phyloP scores from a whole-genome alignment of 1,284 basidiomycete genomes.

The Trametes pubescens region DNA sequence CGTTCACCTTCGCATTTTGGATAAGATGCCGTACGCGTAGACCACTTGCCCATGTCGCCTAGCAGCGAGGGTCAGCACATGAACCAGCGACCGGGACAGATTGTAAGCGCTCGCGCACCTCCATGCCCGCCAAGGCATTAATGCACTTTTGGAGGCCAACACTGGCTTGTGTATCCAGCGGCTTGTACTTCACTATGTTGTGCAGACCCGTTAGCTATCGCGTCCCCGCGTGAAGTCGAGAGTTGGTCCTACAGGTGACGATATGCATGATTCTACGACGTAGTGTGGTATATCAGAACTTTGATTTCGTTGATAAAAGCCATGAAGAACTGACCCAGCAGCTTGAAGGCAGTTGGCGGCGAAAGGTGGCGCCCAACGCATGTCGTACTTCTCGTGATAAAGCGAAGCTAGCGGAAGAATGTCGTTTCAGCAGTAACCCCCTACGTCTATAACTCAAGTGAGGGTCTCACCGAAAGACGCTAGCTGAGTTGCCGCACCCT shows the following conservation, averaged over 20 bases:
- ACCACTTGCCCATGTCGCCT: conserved; percentile 74
- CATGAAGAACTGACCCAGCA: conserved; percentile 64
- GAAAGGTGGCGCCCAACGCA: conserved; percentile 74
- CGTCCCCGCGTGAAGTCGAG: not conserved
- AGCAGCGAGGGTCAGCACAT: conserved; percentile 34
- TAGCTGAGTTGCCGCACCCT: conserved; percentile 79
- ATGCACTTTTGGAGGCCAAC: conserved; percentile 74
- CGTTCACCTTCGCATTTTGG: conserved; percentile 70
- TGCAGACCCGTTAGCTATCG: conserved; percentile 5
- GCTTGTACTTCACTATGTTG: conserved; percentile 67
- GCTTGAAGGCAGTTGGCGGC: conserved; percentile 77
- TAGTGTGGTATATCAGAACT: conserved; percentile 1
- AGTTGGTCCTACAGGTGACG: conserved; percentile 58
- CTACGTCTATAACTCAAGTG: not conserved
- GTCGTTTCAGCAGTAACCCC: too few relatives aligned
- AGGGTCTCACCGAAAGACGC: conserved; percentile 65
- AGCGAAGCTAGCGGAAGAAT: conserved; percentile 52
- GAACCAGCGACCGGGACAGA: not conserved
- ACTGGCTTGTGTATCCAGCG: conserved; percentile 73
- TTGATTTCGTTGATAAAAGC: not conserved
- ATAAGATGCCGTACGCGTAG: conserved; percentile 75
- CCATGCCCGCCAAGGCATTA: conserved; percentile 73
- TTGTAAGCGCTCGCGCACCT: conserved; percentile 49
- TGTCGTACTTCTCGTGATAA: conserved; percentile 69
- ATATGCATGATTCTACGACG: conserved; percentile 79